Evolutionary conservation across 805 yeast species (phyloP).

Genomic region (Schwanniomyces polymorphus): DNA sequence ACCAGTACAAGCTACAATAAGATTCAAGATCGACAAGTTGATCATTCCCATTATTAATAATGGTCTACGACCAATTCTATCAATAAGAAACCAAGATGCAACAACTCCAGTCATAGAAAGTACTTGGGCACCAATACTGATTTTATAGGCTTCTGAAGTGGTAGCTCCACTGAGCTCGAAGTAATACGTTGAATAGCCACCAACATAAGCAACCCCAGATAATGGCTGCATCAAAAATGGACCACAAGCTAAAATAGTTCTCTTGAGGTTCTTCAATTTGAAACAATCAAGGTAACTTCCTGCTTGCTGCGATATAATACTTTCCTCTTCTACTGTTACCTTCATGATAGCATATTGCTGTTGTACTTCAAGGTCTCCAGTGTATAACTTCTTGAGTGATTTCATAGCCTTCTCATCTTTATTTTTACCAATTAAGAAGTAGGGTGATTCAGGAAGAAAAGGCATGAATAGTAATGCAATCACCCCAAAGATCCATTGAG

Average conservation of each 20-base stretch:
- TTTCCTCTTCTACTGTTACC: constrained; percentile 17
- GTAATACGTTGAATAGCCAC: constrained; percentile 29
- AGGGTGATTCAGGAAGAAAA: constrained; percentile 44
- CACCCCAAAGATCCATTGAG: constrained; percentile 8
- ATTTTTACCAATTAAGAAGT: constrained; percentile 35
- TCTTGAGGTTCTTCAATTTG: constrained; percentile 35
- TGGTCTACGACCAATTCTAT: constrained; percentile 29
- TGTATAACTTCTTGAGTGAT: constrained; percentile 16
- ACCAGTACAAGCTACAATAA: constrained; percentile 25
- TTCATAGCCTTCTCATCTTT: constrained; percentile 24
- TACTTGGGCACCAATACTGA: constrained; percentile 29
- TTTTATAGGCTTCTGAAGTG: background rate
- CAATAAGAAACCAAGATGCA: constrained; percentile 15
- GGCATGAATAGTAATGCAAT: constrained; percentile 13
- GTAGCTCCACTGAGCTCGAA: constrained; percentile 9
- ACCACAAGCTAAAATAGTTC: constrained; percentile 35
- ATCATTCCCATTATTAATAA: constrained; percentile 23
- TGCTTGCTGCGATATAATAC: constrained; percentile 7
- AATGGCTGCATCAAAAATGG: constrained; percentile 26
- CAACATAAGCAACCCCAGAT: constrained; percentile 23
- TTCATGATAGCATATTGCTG: constrained; percentile 20
- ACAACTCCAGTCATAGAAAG: constrained; percentile 14
- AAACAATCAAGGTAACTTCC: constrained; percentile 39
- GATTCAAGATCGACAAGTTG: constrained; percentile 16
- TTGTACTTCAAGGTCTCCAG: constrained; percentile 14